Conservation (phyloP, 225 moss, liverwort and hornwort species). For the Physcomitrellopsis africana region DNA sequence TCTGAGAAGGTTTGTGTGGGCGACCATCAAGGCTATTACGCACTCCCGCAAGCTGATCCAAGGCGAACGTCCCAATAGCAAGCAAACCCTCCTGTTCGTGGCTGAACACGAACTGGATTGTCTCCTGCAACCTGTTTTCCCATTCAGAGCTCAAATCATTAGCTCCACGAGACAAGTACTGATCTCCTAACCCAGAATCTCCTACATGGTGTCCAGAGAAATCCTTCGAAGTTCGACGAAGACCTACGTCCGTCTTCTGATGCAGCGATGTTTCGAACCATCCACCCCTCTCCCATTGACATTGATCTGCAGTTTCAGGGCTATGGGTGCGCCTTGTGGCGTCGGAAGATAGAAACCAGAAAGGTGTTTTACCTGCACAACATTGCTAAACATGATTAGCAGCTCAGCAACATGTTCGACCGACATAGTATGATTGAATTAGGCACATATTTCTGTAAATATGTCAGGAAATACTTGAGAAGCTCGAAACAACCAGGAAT, state of each 20-base stretch:
- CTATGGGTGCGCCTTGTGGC: neutral
- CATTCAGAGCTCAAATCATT: conserved; percentile 6
- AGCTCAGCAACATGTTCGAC: too few relatives aligned
- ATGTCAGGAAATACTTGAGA: too few relatives aligned
- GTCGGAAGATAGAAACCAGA: neutral
- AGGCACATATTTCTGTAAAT: too few relatives aligned
- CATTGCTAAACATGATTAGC: too few relatives aligned
- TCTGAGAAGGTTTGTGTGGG: neutral
- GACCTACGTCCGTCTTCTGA: neutral
- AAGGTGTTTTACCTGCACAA: too few relatives aligned
- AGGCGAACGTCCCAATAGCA: conserved; percentile 59
- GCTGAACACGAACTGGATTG: conserved; percentile 55
- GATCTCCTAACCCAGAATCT: conserved; percentile 3
- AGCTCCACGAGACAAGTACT: neutral
- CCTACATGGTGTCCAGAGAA: neutral
- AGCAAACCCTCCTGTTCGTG: conserved; percentile 57
- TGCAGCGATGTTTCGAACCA: neutral
- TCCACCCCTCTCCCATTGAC: neutral
- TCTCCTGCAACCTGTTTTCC: conserved; percentile 48
- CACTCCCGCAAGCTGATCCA: conserved; percentile 43
- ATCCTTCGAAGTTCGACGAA: neutral
- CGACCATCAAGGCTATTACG: neutral
- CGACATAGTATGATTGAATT: too few relatives aligned
- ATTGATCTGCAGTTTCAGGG: neutral
- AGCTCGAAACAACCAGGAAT: too few relatives aligned